Conservation (phyloP, 1,284 basidiomycete species). For the Cystobasidium pallidum region DNA sequence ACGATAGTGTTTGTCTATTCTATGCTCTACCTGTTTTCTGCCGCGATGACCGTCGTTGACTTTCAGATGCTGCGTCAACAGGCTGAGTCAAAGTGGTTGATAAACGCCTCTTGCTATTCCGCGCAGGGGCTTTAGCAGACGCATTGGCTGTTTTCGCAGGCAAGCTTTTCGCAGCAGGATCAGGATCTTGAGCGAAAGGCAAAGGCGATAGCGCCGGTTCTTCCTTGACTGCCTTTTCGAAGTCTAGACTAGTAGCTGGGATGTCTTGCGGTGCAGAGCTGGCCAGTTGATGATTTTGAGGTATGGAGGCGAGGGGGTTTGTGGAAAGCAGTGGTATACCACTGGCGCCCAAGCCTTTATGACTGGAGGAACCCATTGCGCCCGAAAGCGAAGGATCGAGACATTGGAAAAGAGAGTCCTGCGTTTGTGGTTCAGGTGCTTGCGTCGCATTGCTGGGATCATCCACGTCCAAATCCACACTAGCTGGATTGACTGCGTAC, state of each 20-base stretch:
- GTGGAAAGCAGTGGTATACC: neutral
- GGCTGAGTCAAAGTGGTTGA: neutral
- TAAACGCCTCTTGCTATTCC: slow-evolving; percentile 24
- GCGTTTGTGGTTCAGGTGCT: neutral
- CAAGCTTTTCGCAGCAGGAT: neutral
- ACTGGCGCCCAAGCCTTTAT: neutral
- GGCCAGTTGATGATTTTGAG: slow-evolving; percentile 5
- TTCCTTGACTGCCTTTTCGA: slow-evolving; percentile 10
- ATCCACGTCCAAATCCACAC: neutral
- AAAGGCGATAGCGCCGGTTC: slow-evolving; percentile 10
- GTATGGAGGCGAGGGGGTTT: slow-evolving; percentile 1
- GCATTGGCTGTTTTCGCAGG: neutral
- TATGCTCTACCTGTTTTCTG: slow-evolving; percentile 15
- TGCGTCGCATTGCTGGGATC: slow-evolving; percentile 10
- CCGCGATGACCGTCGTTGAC: slow-evolving; percentile 15
- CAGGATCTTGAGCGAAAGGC: neutral
- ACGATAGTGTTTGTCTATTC: neutral
- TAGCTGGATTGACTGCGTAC: slow-evolving; percentile 7
- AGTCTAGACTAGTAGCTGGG: slow-evolving; percentile 23
- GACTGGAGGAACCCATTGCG: neutral
- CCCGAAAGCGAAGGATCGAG: slow-evolving; percentile 16
- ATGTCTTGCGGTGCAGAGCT: slow-evolving; percentile 12
- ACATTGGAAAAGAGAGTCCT: slow-evolving; percentile 12
- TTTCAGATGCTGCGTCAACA: neutral
- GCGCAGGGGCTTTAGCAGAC: slow-evolving; percentile 12